Conservation (phyloP, 495 filamentous ascomycete genomes). For the Poronia punctata region DNA sequence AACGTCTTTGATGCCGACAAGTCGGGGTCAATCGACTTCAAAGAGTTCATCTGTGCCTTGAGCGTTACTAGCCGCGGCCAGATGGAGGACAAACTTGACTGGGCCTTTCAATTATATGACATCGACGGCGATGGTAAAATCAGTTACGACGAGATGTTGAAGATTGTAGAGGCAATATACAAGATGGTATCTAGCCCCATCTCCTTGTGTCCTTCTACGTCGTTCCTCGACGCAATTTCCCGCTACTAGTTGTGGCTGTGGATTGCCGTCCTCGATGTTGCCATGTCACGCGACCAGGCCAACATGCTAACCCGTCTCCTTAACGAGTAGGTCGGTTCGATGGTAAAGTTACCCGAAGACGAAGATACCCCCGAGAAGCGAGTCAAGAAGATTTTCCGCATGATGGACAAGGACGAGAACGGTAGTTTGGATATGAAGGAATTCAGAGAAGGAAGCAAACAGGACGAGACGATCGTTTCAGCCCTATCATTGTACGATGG, state of each 20-base stretch:
- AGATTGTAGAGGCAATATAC: conserved; percentile 98
- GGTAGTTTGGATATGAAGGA: conserved; percentile 87
- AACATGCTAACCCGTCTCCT: conserved; percentile 13
- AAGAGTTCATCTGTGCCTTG: conserved; percentile 97
- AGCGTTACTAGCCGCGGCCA: conserved; percentile 95
- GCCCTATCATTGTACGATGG: conserved; percentile 95
- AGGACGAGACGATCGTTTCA: conserved; percentile 98
- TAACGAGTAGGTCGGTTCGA: conserved; percentile 74
- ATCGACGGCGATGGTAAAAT: conserved; percentile 99
- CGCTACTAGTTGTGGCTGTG: too few relatives aligned
- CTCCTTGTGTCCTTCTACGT: neutral
- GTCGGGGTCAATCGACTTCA: conserved; percentile 96
- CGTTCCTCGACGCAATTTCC: too few relatives aligned
- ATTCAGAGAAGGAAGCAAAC: conserved; percentile 98
- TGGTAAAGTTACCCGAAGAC: conserved; percentile 98
- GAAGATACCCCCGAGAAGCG: conserved; percentile 99
- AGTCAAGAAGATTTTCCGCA: conserved; percentile 94
- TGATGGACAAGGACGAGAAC: conserved; percentile 99
- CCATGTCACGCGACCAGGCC: too few relatives aligned
- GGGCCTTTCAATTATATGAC: conserved; percentile 99
- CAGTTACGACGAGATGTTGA: conserved; percentile 97
- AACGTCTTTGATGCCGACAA: conserved; percentile 98
- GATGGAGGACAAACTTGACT: conserved; percentile 99
- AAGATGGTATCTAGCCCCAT: conserved; percentile 71
- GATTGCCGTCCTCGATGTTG: too few relatives aligned